These are phyloP conservation scores for Pleurotus citrinopileatus DNA, from an alignment of 768 basidiomycete genomes.

Conservation along the genomic window DNA sequence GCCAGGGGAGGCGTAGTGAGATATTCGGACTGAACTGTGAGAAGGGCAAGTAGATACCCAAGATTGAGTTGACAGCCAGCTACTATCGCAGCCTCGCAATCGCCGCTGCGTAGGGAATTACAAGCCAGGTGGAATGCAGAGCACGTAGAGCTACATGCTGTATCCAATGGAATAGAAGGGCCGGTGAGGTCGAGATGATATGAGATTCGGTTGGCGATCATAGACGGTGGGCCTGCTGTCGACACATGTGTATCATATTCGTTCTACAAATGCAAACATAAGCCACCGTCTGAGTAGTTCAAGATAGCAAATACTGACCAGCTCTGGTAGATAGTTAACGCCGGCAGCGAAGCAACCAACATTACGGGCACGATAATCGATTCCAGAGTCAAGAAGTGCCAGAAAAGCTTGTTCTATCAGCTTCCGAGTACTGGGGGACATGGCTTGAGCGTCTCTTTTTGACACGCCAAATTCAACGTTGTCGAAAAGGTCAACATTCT, in stretches of 20 bases:
- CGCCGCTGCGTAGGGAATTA: constrained; percentile 38
- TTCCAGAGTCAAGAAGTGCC: constrained; percentile 44
- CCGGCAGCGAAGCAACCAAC: constrained; percentile 41
- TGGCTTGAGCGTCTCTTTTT: constrained; percentile 28
- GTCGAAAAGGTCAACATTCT: constrained; percentile 33
- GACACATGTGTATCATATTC: constrained; percentile 29
- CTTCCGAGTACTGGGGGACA: constrained; percentile 32
- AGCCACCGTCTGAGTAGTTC: not conserved
- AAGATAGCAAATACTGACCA: constrained; percentile 18
- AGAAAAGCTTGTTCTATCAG: constrained; percentile 36
- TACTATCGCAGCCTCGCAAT: constrained; percentile 46
- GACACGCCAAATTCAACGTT: constrained; percentile 37
- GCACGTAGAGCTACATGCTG: constrained; percentile 47
- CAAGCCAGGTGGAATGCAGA: constrained; percentile 47
- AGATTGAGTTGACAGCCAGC: constrained; percentile 41
- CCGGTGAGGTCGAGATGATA: constrained; percentile 39
- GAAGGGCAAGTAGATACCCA: constrained; percentile 25
- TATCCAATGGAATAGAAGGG: constrained; percentile 49
- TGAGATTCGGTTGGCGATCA: constrained; percentile 39
- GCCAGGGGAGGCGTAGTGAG: not conserved
- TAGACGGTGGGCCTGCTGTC: constrained; percentile 29
- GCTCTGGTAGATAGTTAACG: constrained; percentile 21
- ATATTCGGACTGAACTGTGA: not conserved
- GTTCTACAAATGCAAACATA: constrained; percentile 23
- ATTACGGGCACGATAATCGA: constrained; percentile 40